Evolutionary conservation across 2,329 filamentous ascomycete genomes (phyloP).

Genomic region (Ceratocystis eucalypticola): DNA sequence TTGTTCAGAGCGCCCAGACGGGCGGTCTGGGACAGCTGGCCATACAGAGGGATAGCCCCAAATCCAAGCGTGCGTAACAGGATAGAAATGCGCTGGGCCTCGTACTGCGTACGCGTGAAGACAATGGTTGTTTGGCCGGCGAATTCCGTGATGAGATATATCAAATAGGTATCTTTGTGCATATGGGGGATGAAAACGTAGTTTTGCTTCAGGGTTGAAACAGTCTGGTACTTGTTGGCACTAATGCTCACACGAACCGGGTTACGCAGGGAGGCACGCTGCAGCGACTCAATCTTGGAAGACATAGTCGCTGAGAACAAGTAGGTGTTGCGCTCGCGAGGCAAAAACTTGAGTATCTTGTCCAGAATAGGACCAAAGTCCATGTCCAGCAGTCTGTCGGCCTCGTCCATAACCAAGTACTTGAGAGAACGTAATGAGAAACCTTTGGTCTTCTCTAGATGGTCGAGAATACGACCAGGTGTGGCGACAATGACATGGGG

Average conservation of each 20-base stretch:
- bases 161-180: constrained; percentile 79
- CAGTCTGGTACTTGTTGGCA: constrained; percentile 76
- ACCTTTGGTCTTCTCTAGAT: constrained; percentile 92
- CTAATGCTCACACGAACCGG: constrained; percentile 73
- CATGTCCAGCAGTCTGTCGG: constrained; percentile 79
- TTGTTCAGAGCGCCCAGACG: constrained; percentile 82
- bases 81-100: constrained; percentile 74
- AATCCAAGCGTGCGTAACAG: constrained; percentile 75
- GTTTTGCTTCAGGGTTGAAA: constrained; percentile 72
- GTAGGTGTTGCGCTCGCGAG: constrained; percentile 63
- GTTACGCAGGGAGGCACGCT: constrained; percentile 75
- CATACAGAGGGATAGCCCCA: constrained; percentile 82
- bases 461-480: constrained; percentile 76
- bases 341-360: constrained; percentile 82
- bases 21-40: constrained; percentile 75
- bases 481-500: constrained; percentile 91
- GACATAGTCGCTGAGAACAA: constrained; percentile 93
- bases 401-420: constrained; percentile 91
- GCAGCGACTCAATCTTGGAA: constrained; percentile 82
- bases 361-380: constrained; percentile 88
- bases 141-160: constrained; percentile 75
- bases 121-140: constrained; percentile 77
- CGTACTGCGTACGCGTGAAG: constrained; percentile 84
- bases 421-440: constrained; percentile 73
- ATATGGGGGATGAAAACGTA: constrained; percentile 78